Base-by-base conservation (phyloP, 2,329 filamentous ascomycete genomes). In the Herpotrichia juniperi region DNA sequence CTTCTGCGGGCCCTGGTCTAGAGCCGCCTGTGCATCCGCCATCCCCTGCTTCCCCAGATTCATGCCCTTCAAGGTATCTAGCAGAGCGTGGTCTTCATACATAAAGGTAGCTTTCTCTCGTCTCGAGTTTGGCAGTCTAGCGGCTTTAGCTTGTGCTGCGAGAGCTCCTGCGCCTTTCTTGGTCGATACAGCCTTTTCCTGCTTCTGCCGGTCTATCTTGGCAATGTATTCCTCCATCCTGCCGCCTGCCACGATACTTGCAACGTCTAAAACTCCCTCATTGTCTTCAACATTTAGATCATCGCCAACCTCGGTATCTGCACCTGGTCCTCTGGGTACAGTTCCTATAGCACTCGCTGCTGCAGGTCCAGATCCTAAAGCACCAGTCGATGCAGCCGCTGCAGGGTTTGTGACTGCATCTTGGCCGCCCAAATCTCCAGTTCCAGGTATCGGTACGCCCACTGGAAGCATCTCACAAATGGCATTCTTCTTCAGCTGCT, bases 151-250 rank as follows among this genome's bases (percentile, higher is more conserved):
- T 6, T 80, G 78, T 25, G 87, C 83, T 64, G 84, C 82, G 62
- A 87, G 86, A 19, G 78, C 81, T 35, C 81, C 81, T 64, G 70
- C 68, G 6, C 75, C 74, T 57, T 80, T 80, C 62, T 88, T 89
- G 60, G 82, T 85, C 19, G 81, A 78, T 52, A 83, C 75, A 1
- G 77, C 76, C 72, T 85, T 87, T 54, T 89, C 86, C 4, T 81
- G 80, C 79, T 90, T 93, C 67, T 93, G 89, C 68, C 87, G 89
- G 67, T 93, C 90, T 71, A 90, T 91, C 75, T 90, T 90, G 9
- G 89, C 90, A 5, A 94, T 77, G 63, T 92, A 93, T 64, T 94
- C 90, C 61, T 86, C 85, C 61, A 91, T 91, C 71, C 91, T 89
- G 26, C 90, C 90, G 61, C 86, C 89, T 1, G 89, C 89, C 30